A percentile compares a stretch with the other conserved stretches of the same genome.
phyloP scores from a whole-genome alignment of 1,139 yeast species.

The Yamadazyma kanchanaburiensis region DNA sequence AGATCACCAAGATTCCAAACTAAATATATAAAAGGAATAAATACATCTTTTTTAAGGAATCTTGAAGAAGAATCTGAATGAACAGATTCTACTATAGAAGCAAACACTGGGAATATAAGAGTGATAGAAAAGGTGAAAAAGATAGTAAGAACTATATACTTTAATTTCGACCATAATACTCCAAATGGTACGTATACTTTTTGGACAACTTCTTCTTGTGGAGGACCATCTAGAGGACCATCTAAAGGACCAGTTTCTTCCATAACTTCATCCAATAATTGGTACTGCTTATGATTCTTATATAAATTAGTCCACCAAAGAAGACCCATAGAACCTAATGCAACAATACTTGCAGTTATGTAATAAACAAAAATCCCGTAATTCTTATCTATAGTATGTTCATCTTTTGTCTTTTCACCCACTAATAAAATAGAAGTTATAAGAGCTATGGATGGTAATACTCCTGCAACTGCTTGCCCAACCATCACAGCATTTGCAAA shows the following conservation, averaged over 20 bases:
- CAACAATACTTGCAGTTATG: constrained; percentile 64
- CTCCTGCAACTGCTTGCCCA: constrained; percentile 94
- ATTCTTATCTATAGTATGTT: constrained; percentile 32
- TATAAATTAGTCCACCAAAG: constrained; percentile 29
- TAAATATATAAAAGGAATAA: constrained; percentile 73
- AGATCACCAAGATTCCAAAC: constrained; percentile 89
- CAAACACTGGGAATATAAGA: constrained; percentile 85
- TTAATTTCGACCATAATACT: constrained; percentile 55
- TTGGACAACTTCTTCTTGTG: constrained; percentile 7
- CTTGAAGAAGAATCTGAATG: constrained; percentile 24
- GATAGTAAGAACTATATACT: constrained; percentile 63
- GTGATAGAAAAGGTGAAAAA: constrained; percentile 76
- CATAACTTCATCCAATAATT: constrained; percentile 14
- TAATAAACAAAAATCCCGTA: constrained; percentile 62
- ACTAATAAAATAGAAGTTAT: constrained; percentile 55
- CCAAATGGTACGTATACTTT: constrained; percentile 41
- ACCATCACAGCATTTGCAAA: constrained; percentile 89
- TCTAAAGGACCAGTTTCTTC: constrained; percentile 8
- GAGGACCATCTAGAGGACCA: background rate
- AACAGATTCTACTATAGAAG: constrained; percentile 62
- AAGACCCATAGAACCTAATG: constrained; percentile 44
- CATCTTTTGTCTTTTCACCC: constrained; percentile 22
- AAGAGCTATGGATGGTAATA: constrained; percentile 76
- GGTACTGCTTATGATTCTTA: constrained; percentile 19
- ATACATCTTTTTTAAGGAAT: constrained; percentile 48